A percentile compares a stretch with the other conserved stretches of the same genome.
These are phyloP conservation scores for Patellifolia procumbens DNA, from an alignment of 179 eudicot species.

Conservation along the genomic window DNA sequence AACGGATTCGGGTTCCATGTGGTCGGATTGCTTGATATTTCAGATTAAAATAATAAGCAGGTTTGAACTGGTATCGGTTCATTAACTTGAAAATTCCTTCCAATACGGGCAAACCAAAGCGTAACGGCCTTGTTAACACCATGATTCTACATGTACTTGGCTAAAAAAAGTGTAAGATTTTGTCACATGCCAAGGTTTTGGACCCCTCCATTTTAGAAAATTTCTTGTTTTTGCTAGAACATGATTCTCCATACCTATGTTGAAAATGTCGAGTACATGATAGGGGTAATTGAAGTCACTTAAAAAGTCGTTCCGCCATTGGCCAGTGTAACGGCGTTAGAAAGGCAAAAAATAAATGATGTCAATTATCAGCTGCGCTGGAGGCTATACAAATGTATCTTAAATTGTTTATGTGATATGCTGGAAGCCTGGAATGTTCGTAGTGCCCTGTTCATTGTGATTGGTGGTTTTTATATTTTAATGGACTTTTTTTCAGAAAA, in stretches of 20 bases:
- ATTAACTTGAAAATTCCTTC: too few relatives aligned
- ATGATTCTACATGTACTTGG: neutral
- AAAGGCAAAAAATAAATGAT: neutral
- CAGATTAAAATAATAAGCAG: too few relatives aligned
- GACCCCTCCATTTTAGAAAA: neutral
- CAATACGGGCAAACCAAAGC: too few relatives aligned
- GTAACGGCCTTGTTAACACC: too few relatives aligned
- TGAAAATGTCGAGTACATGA: neutral
- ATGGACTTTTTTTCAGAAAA: too few relatives aligned
- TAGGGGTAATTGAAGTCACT: neutral
- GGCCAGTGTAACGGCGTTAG: neutral
- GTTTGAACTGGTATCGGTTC: too few relatives aligned
- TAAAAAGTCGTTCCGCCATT: neutral
- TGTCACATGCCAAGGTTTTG: neutral
- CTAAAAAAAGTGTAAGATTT: neutral
- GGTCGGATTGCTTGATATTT: too few relatives aligned
- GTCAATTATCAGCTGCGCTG: neutral
- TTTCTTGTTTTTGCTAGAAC: neutral
- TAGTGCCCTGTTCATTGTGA: neutral
- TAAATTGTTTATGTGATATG: too few relatives aligned
- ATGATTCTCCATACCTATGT: neutral
- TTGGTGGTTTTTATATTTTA: neutral
- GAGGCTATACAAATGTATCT: neutral
- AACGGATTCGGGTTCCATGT: too few relatives aligned
- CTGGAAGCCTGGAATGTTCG: too few relatives aligned